phyloP scores from a whole-genome alignment of 805 yeast species.

The Candida vaughaniae region DNA sequence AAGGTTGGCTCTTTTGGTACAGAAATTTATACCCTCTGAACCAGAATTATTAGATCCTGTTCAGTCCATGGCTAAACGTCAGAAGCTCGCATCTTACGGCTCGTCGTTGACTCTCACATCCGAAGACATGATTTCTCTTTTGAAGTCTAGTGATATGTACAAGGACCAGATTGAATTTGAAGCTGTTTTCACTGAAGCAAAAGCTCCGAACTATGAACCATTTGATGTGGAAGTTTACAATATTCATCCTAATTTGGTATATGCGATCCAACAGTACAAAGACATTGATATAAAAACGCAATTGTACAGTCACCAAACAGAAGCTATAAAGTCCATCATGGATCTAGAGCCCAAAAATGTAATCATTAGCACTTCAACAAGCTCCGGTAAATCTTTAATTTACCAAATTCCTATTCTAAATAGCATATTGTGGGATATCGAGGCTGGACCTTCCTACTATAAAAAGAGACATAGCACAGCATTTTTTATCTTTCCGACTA shows the following conservation, averaged over 20 bases:
- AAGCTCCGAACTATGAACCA: conserved; percentile 45
- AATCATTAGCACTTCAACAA: conserved; percentile 90
- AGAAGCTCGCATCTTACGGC: conserved; percentile 4
- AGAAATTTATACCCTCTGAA: conserved; percentile 7
- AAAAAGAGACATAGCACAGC: conserved; percentile 52
- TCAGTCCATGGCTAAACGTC: conserved; percentile 15
- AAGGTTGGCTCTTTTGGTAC: conserved; percentile 1
- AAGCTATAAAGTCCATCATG: conserved; percentile 63
- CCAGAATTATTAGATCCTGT: conserved; percentile 14
- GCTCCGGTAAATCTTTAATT: conserved; percentile 92
- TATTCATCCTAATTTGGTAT: conserved; percentile 48
- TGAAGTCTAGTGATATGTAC: conserved; percentile 53
- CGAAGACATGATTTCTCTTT: conserved; percentile 46
- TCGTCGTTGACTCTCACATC: conserved; percentile 33
- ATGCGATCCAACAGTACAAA: conserved; percentile 49
- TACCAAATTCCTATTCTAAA: conserved; percentile 83
- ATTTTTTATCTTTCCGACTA: conserved; percentile 91
- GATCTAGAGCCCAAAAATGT: conserved; percentile 49
- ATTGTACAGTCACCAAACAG: conserved; percentile 80
- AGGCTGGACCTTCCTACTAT: conserved; percentile 30
- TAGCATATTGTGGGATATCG: conserved; percentile 37
- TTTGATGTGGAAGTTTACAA: conserved; percentile 26
- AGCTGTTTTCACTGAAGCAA: conserved; percentile 45
- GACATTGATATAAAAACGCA: conserved; percentile 41
- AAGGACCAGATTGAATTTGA: conserved; percentile 59